Conservation (phyloP, 2,329 filamentous ascomycete species). For the Trichophaea hybrida region DNA sequence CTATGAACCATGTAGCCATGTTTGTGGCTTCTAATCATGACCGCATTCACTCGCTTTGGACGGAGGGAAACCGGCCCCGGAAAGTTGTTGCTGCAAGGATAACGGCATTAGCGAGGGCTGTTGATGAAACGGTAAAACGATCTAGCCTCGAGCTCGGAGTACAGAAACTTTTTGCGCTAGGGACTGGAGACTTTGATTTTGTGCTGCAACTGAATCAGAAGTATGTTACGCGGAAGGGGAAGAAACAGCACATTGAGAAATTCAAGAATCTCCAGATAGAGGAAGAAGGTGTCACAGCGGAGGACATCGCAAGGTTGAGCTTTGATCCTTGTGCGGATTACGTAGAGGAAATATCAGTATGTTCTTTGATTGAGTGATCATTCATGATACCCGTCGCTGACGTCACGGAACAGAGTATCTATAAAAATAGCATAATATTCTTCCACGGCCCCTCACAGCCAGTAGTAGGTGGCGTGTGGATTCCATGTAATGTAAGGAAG, state of each 20-base stretch:
- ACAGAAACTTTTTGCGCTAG: constrained; percentile 51
- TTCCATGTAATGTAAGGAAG: constrained; percentile 38
- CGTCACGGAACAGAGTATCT: constrained; percentile 37
- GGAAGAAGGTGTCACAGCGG: constrained; percentile 27
- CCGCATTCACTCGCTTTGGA: constrained; percentile 65
- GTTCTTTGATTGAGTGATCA: neutral
- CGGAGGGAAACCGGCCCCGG: constrained; percentile 46
- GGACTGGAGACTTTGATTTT: constrained; percentile 69
- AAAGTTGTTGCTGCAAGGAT: constrained; percentile 75
- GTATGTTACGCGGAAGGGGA: constrained; percentile 34
- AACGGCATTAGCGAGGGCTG: constrained; percentile 65
- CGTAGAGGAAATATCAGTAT: constrained; percentile 45
- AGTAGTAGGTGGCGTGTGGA: constrained; percentile 39
- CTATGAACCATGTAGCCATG: constrained; percentile 67
- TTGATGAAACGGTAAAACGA: constrained; percentile 28
- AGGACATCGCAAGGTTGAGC: constrained; percentile 36
- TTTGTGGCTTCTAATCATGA: constrained; percentile 73
- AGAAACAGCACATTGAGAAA: constrained; percentile 28
- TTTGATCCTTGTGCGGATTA: constrained; percentile 50
- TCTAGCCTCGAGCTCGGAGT: neutral
- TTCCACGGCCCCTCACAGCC: constrained; percentile 45
- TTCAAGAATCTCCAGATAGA: constrained; percentile 69
- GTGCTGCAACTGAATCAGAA: constrained; percentile 55
- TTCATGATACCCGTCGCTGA: neutral
- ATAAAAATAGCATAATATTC: constrained; percentile 58